These are phyloP conservation scores for Cladosporium sp. DNA, from an alignment of 2,329 filamentous ascomycete genomes.

Conservation along the genomic window DNA sequence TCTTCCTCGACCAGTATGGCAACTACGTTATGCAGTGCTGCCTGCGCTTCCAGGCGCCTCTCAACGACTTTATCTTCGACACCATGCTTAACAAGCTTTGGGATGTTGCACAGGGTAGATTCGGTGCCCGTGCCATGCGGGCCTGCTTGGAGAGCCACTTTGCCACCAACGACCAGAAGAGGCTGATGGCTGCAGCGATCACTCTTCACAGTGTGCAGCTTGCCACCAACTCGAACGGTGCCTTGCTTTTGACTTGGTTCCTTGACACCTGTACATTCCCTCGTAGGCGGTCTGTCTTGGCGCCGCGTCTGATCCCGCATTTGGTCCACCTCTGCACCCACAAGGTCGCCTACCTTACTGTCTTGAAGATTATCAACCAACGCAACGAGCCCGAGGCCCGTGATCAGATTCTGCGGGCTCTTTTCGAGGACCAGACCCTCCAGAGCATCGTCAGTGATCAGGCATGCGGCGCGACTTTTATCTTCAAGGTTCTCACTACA, in stretches of 20 bases:
- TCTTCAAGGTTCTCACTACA: slow-evolving; percentile 97
- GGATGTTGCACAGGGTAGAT: slow-evolving; percentile 88
- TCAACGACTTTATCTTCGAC: slow-evolving; percentile 97
- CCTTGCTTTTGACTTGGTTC: slow-evolving; percentile 93
- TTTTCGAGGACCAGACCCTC: slow-evolving; percentile 86
- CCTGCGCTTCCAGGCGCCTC: slow-evolving; percentile 81
- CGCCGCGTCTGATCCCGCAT: slow-evolving; percentile 85
- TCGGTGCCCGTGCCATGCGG: slow-evolving; percentile 91
- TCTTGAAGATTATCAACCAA: slow-evolving; percentile 97
- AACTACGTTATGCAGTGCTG: slow-evolving; percentile 98
- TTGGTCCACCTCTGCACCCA: slow-evolving; percentile 95
- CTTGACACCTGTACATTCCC: slow-evolving; percentile 97
- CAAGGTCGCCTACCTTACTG: slow-evolving; percentile 95
- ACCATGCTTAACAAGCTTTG: slow-evolving; percentile 92
- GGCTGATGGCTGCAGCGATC: slow-evolving; percentile 89
- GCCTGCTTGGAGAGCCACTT: slow-evolving; percentile 96
- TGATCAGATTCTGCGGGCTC: slow-evolving; percentile 79
- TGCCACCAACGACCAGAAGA: slow-evolving; percentile 88
- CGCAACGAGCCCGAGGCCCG: slow-evolving; percentile 89
- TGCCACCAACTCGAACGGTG: slow-evolving; percentile 93
- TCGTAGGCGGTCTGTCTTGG: slow-evolving; percentile 81
- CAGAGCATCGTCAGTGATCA: slow-evolving; percentile 90
- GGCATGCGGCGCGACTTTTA: slow-evolving; percentile 85
- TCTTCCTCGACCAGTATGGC: slow-evolving; percentile 96
- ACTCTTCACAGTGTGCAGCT: slow-evolving; percentile 95